Conservation (phyloP, 2,329 filamentous ascomycete genomes). For the Sclerotinia subarctica region DNA sequence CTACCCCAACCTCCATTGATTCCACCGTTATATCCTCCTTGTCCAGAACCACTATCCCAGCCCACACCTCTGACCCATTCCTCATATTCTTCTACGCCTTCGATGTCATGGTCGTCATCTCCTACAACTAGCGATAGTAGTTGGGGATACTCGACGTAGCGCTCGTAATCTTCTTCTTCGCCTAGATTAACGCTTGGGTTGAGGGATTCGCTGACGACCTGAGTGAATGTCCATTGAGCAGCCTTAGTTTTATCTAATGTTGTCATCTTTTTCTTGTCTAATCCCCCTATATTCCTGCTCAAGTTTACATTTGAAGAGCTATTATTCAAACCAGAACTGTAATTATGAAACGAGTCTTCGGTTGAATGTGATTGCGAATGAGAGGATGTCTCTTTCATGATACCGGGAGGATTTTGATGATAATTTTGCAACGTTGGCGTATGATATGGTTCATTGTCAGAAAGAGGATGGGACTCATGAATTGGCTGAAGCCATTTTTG, state of each 20-base stretch:
- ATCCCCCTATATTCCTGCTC: conserved; percentile 26
- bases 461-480: conserved; percentile 36
- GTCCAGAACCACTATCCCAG: conserved; percentile 58
- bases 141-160: conserved; percentile 86
- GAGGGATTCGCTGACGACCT: conserved; percentile 80
- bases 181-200: conserved; percentile 74
- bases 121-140: conserved; percentile 80
- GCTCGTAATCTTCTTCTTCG: conserved; percentile 82
- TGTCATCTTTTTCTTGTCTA: conserved; percentile 52
- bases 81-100: conserved; percentile 66
- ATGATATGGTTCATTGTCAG: background rate
- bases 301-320: conserved; percentile 30
- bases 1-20: conserved; percentile 59
- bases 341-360: conserved; percentile 17
- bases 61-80: conserved; percentile 59
- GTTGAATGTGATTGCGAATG: conserved; percentile 19
- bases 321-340: background rate
- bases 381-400: conserved; percentile 50
- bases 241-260: conserved; percentile 73
- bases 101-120: conserved; percentile 53
- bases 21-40: conserved; percentile 76
- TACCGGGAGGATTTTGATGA: conserved; percentile 43
- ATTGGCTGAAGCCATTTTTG: conserved; percentile 59
- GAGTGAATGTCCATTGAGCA: conserved; percentile 83
- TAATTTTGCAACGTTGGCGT: background rate